Evolutionary conservation across 441 rosid genomes (phyloP), one percentile per base, ranked within the genome.

Genomic region (Corymbia citriodora): DNA sequence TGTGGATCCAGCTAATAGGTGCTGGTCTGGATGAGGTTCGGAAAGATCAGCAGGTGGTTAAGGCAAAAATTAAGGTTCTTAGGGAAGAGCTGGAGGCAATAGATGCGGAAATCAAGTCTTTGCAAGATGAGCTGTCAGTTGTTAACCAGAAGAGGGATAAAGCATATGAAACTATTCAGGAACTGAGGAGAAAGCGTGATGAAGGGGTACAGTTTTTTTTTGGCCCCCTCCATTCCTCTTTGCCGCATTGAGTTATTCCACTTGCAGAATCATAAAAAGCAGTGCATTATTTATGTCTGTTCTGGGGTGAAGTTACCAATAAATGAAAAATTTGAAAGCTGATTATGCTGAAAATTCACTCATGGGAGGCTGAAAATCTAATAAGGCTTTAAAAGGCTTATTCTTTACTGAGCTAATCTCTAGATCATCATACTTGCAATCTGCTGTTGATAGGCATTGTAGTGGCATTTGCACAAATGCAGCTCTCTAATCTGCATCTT

Each of bases 21-120:
- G 90, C 83, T 88, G 90, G 74, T 88, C 57, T 68, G 86, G 86
- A 88, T 10, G 90, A 88, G 61, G 90, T 68, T 48, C 74, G 90
- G 83, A 88, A 88, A 55, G 87, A 88, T 52, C 90, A 88, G 86
- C 90, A 70, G 59, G 90, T 7, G 31, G 86, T 70, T 53, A 88
- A 53, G 82, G 90, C 57, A 88, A 88, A 88, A 70, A 88, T 49
- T 53, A 88, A 88, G 85, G 57, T 36, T 72, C 90, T 88, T 74
- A 88, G 25, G 90, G 90, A 88, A 29, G 90, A 68, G 59, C 83
- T 88, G 86, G 61, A 88, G 81, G 87, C 21, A 33, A 49, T 88
- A 16, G 85, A 68, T 45, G 63, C 12, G 3, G 83, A 88, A 21
- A 88, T 88, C 86, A 53, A 88, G 82, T 88, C 90, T 72, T 72